Percentiles rank a stretch among this genome's conserved stretches.
phyloP scores from a whole-genome alignment of 1,284 basidiomycete genomes.

The Phellinidium pouzarii region DNA sequence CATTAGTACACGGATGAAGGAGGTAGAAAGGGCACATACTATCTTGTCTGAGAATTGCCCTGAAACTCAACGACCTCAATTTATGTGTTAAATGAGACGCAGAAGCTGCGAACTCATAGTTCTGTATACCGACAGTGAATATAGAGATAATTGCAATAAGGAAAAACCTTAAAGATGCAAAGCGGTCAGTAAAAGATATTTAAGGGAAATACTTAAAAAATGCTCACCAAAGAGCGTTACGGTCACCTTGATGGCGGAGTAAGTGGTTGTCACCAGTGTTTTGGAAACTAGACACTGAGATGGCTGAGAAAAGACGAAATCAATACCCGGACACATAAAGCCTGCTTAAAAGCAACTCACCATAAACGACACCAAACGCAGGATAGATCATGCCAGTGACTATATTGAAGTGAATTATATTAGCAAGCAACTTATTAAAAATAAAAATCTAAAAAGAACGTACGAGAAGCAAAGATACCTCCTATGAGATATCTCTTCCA shows the following conservation, averaged over 20 bases:
- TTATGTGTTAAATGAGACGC: constrained; percentile 65
- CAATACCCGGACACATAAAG: no score
- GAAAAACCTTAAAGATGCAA: constrained; percentile 49
- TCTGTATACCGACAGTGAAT: constrained; percentile 55
- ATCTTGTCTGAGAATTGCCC: constrained; percentile 77
- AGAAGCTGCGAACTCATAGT: constrained; percentile 59
- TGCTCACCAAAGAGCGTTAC: constrained; percentile 55
- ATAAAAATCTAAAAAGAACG: no score
- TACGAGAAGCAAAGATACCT: constrained; percentile 18
- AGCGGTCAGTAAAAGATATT: constrained; percentile 1
- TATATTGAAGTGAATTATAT: no score
- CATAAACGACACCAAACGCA: constrained; percentile 78
- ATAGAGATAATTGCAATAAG: constrained; percentile 72
- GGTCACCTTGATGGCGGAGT: constrained; percentile 52
- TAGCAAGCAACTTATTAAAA: no score
- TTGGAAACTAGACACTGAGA: constrained; percentile 58
- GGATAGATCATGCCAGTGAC: constrained; percentile 83
- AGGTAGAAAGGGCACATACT: no score
- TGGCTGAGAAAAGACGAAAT: no score
- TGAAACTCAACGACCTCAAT: constrained; percentile 66
- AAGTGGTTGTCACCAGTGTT: constrained; percentile 35
- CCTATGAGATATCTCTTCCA: constrained; percentile 30
- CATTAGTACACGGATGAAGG: no score
- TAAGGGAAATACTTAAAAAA: constrained; percentile 3
- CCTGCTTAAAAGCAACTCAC: no score